These are phyloP conservation scores for Penicillium tannophilum DNA, from an alignment of 495 filamentous ascomycete genomes.

Conservation along the genomic window DNA sequence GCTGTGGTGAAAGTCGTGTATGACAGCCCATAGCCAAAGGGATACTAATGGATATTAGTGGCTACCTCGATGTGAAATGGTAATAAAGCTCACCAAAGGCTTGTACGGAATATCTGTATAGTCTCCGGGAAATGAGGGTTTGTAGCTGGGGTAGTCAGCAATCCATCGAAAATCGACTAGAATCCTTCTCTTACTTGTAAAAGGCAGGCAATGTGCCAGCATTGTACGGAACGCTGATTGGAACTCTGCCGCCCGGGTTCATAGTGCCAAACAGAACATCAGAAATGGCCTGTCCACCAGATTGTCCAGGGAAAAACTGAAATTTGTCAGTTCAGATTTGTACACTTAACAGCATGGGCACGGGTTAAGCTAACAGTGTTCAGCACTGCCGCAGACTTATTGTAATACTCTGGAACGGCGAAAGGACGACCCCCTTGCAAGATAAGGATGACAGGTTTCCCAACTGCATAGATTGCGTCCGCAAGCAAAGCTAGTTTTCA, in stretches of 20 bases:
- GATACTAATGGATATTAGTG: background rate
- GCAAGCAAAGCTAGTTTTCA: conserved; percentile 23
- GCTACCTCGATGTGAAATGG: background rate
- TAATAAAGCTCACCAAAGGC: conserved; percentile 1
- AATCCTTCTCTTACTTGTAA: conserved; percentile 8
- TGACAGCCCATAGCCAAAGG: conserved; percentile 23
- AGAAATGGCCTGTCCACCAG: conserved; percentile 13
- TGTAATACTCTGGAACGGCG: conserved; percentile 23
- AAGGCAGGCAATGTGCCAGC: conserved; percentile 13
- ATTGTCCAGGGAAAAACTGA: conserved; percentile 17
- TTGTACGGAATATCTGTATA: conserved; percentile 12
- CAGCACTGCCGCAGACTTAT: conserved; percentile 9
- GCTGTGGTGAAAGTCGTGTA: conserved; percentile 6
- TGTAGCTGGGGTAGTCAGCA: conserved; percentile 1
- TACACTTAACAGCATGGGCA: background rate
- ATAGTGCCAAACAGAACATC: conserved; percentile 10
- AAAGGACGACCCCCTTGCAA: conserved; percentile 48
- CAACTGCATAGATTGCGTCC: conserved; percentile 36
- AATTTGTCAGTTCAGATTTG: background rate
- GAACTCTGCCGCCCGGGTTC: conserved; percentile 14
- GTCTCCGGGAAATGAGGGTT: conserved; percentile 9
- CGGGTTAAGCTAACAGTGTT: conserved; percentile 6
- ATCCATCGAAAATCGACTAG: background rate
- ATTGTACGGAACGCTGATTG: conserved; percentile 15
- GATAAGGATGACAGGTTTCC: conserved; percentile 44